These are phyloP conservation scores for Zygoascus bituminiphila DNA, from an alignment of 805 yeast species.

Conservation along the genomic window DNA sequence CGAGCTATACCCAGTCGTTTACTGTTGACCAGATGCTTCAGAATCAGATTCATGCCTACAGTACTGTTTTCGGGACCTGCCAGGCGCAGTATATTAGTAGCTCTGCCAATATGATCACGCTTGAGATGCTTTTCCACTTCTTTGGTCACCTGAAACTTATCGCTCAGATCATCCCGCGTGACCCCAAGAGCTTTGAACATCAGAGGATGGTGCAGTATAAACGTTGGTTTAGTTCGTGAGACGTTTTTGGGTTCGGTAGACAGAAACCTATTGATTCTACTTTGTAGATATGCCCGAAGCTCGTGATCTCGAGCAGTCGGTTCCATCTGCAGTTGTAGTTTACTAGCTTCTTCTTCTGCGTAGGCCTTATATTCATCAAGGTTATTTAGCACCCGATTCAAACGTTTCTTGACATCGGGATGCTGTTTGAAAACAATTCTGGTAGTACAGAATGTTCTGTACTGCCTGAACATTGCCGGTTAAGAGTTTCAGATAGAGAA, in stretches of 20 bases:
- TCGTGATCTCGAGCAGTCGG: not conserved
- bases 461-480: too few species aligned
- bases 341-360: not conserved
- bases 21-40: slow-evolving; percentile 1
- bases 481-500: too few species aligned
- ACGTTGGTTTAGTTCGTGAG: slow-evolving; percentile 6
- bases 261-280: not conserved
- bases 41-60: slow-evolving; percentile 7
- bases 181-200: slow-evolving; percentile 14
- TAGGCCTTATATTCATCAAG: not conserved
- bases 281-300: not conserved
- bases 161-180: slow-evolving; percentile 7
- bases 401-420: not conserved
- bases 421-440: not conserved
- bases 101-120: slow-evolving; percentile 8
- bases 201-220: slow-evolving; percentile 5
- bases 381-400: not conserved
- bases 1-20: slow-evolving; percentile 3
- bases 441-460: not conserved
- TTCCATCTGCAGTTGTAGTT: not conserved
- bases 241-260: not conserved
- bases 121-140: slow-evolving; percentile 10
- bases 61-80: slow-evolving; percentile 1
- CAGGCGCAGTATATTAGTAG: slow-evolving; percentile 9
- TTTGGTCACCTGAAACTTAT: slow-evolving; percentile 8